Evolutionary conservation across 208 protist species (phyloP), one percentile per base, ranked within the genome.

Genomic region (Hexamita inflata): DNA sequence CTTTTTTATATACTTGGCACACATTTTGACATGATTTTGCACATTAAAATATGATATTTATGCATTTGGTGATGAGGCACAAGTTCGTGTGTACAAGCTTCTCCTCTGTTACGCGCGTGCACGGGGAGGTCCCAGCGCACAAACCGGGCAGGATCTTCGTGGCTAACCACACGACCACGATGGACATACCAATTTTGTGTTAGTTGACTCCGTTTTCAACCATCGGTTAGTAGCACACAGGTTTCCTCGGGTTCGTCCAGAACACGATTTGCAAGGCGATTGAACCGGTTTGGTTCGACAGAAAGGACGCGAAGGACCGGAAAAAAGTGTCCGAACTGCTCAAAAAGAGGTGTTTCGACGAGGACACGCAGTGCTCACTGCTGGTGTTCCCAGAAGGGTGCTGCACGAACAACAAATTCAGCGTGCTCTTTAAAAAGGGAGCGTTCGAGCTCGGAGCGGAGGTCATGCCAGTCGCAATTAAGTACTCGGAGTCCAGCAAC

Each of bases 401-500:
- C 39, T 84, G 81, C 40, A 80, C 84, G 2, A 85, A 82, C 34
- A 85, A 85, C 58, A 49, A 80, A 40, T 85, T 78, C 58, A n/a
- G 0, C 15, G 40, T 85, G 1, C 78, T 83, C 64, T 85, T 85
- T 45, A 85, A 85, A 34, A 59, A 78, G 58, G 79, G 82, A 39
- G 79, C 64, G 1, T 85, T 85, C 61, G 79, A 84, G 59, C 60
- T 85, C 40, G 80, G 70, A 34, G 82, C 62, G 11, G 62, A 75
- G 58, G 64, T 85, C 34, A 74, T 76, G 11, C 82, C 82, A 13
- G 59, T 84, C 32, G 76, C 59, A 13, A 84, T 85, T n/a, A 85
- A 85, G 30, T 85, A 85, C 28, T 68, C 45, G 29, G 73, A 83
- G 13, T 53, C 57, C 0, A 83, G 53, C 42, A 49, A 34, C 13